These are phyloP conservation scores for Erysimum cheiri DNA, from an alignment of 441 rosid species.

Conservation along the genomic window DNA sequence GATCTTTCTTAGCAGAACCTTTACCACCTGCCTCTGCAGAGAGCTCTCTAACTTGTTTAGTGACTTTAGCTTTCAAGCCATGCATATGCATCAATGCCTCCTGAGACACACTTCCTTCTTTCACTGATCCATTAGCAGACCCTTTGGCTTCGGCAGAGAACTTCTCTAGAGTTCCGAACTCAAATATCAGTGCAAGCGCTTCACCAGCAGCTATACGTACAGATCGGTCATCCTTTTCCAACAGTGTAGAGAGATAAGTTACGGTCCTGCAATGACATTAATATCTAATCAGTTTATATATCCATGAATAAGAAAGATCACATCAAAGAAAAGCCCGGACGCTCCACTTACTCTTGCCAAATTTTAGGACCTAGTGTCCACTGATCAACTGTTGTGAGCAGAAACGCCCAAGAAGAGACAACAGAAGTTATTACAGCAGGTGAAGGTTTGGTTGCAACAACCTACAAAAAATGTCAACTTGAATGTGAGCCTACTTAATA, in stretches of 20 bases:
- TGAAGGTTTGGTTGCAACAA: constrained; percentile 68
- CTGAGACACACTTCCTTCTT: constrained; percentile 60
- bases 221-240: constrained; percentile 88
- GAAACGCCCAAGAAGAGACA: constrained; percentile 95
- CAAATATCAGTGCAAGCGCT: constrained; percentile 86
- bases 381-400: constrained; percentile 71
- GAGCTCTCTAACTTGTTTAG: constrained; percentile 77
- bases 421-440: constrained; percentile 64
- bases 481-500: constrained; percentile 13
- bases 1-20: constrained; percentile 95
- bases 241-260: constrained; percentile 70
- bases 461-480: constrained; percentile 51
- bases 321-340: neutral
- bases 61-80: constrained; percentile 70
- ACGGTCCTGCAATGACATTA: constrained; percentile 64
- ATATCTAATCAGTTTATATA: constrained; percentile 26
- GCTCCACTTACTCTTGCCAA: constrained; percentile 70
- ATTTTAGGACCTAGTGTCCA: constrained; percentile 67
- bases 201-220: constrained; percentile 97
- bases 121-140: constrained; percentile 50
- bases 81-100: constrained; percentile 58
- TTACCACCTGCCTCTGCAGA: constrained; percentile 93
- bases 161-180: constrained; percentile 73
- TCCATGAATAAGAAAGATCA: neutral
- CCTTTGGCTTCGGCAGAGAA: constrained; percentile 57